Conservation (phyloP, 495 filamentous ascomycete species). For the Bryoglossum gracile region DNA sequence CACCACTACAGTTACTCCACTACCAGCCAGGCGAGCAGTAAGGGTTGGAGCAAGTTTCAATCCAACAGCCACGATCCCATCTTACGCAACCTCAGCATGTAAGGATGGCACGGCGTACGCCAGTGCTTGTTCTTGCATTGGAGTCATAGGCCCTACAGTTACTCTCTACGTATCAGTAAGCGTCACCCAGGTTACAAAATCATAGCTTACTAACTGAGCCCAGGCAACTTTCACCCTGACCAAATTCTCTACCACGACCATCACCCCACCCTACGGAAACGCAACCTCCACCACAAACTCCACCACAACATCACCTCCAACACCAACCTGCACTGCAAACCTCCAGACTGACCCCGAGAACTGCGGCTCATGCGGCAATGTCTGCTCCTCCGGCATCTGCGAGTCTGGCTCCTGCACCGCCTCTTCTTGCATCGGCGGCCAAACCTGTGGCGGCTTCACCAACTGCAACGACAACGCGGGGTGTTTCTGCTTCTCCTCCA, state of each 20-base stretch:
- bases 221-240: too few relatives aligned
- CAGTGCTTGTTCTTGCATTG: conserved; percentile 28
- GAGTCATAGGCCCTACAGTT: conserved; percentile 10
- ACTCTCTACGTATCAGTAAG: conserved; percentile 5
- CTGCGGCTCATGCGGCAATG: conserved; percentile 8
- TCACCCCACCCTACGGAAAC: neutral
- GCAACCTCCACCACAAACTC: neutral
- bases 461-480: conserved; percentile 4
- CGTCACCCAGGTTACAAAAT: too few relatives aligned
- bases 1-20: neutral
- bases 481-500: conserved; percentile 13
- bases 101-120: neutral
- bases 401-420: conserved; percentile 1
- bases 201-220: too few relatives aligned
- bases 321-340: conserved; percentile 5
- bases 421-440: neutral
- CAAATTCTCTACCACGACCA: neutral
- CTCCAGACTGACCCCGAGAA: conserved; percentile 5
- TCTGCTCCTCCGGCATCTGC: conserved; percentile 5
- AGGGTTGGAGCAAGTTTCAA: too few relatives aligned
- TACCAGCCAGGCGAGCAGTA: neutral
- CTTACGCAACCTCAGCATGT: conserved; percentile 12
- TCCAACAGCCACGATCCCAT: too few relatives aligned
- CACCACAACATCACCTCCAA: neutral
- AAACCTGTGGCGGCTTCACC: conserved; percentile 8